Conservation (phyloP, 768 basidiomycete species). For the Scleroderma bovista region DNA sequence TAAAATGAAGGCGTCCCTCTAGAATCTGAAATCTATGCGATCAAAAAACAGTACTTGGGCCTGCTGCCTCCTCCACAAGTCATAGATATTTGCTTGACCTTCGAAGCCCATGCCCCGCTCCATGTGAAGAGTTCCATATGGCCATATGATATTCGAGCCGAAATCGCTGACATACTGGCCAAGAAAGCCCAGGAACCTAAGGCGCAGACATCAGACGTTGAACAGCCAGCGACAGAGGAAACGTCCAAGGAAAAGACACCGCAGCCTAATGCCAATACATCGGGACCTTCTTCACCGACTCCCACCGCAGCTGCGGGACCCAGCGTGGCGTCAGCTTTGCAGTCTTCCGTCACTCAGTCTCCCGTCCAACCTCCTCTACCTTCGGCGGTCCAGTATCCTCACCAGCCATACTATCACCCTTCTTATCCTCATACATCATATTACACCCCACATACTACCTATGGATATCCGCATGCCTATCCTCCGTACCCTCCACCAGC, state of each 20-base stretch:
- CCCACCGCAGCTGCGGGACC: conserved; percentile 22
- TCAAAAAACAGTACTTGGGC: conserved; percentile 68
- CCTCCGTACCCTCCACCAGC: conserved; percentile 29
- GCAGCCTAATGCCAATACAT: conserved; percentile 13
- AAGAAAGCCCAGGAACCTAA: conserved; percentile 21
- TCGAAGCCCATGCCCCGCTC: conserved; percentile 62
- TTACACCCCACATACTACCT: conserved; percentile 40
- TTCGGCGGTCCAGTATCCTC: conserved; percentile 37
- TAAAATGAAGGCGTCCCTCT: conserved; percentile 18
- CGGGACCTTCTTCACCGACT: conserved; percentile 14
- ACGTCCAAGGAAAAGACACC: conserved; percentile 10
- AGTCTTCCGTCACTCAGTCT: conserved; percentile 14
- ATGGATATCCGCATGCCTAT: conserved; percentile 36
- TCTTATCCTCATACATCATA: conserved; percentile 67
- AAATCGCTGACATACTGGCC: conserved; percentile 48
- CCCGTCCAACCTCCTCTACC: conserved; percentile 17
- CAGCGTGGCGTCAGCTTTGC: conserved; percentile 9
- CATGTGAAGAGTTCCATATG: conserved; percentile 64
- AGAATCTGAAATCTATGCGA: conserved; percentile 46
- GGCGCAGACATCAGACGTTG: conserved; percentile 8
- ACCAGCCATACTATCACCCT: conserved; percentile 51
- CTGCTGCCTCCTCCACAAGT: conserved; percentile 65
- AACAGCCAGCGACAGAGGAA: conserved; percentile 12
- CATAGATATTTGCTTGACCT: conserved; percentile 72
- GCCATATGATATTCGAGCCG: conserved; percentile 64